Evolutionary conservation across 768 basidiomycete species (phyloP), one percentile per base, ranked within the genome.

Genomic region (Lentinula raphanica): DNA sequence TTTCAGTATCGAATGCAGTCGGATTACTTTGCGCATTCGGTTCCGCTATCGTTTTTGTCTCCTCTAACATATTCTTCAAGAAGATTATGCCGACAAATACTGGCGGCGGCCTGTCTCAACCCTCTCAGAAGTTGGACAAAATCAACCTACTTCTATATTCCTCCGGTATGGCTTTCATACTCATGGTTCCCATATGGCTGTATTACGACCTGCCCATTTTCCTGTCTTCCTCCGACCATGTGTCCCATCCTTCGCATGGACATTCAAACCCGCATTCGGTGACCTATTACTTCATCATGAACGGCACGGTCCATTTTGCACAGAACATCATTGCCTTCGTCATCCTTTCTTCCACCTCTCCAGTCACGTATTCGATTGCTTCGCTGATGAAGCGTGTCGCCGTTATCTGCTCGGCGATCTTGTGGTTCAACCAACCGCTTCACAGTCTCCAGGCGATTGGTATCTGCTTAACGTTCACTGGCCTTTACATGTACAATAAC

Each of bases 21-120:
- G 97, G 97, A 12, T 74, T 99, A n/a, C 75, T 97, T 27, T 97
- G 92, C 71, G 96, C 97, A 3, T 94, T 99, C 67, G 96, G 96
- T 15, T 97, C 94, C 11, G 97, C 97, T 29, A 74, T 99, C 58
- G 87, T 99, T 63, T 98, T 99, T 69, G 97, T 99, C 61, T 90
- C 89, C 64, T 95, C 94, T 62, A 99, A 99, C 73, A 98, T 99
- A 65, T 97, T 95, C 72, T 98, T 96, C 82, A 99, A 99, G 75
- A 98, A 96, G 77, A 87, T 98, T 62, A 88, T 99, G 82, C 97
- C 97, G 2, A 78, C 82, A 7, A 79, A 79, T 54, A 66, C 73
- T 4, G 74, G 76, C 21, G 73, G 74, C 31, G 58, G 66, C 31
- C 63, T 73, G 19, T 65, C 75, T 5, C 66, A 66, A 54, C 67